Percentiles rank a stretch among this genome's conserved stretches.
Evolutionary conservation across 1,139 yeast genomes (phyloP).

Genomic region (Suhomyces bolitotheri): DNA sequence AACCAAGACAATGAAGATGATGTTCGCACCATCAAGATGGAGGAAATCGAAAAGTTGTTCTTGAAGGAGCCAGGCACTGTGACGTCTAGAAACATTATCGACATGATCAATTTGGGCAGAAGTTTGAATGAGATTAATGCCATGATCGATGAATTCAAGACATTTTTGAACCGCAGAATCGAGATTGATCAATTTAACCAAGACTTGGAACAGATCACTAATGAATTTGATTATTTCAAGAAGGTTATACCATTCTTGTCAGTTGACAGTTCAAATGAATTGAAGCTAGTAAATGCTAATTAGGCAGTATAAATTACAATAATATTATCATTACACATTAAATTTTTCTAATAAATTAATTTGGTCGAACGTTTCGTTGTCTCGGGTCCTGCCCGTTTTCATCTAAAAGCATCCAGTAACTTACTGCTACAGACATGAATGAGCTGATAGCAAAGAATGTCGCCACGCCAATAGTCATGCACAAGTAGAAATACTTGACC

Average conservation of each 20-base stretch:
- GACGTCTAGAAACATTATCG: constrained; percentile 10
- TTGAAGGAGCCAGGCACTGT: constrained; percentile 1
- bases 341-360: not conserved
- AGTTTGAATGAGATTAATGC: constrained; percentile 67
- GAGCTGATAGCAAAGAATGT: constrained; percentile 50
- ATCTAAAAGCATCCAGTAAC: constrained; percentile 20
- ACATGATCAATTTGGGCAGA: constrained; percentile 49
- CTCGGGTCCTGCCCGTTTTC: not conserved
- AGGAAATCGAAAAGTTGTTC: constrained; percentile 9
- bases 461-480: constrained; percentile 51
- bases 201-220: constrained; percentile 16
- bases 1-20: constrained; percentile 19
- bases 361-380: not conserved
- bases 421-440: constrained; percentile 27
- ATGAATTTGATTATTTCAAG: constrained; percentile 39
- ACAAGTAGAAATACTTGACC: constrained; percentile 46
- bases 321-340: constrained; percentile 1
- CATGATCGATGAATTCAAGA: constrained; percentile 59
- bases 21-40: constrained; percentile 1
- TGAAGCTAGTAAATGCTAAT: constrained; percentile 42
- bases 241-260: constrained; percentile 44
- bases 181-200: constrained; percentile 37
- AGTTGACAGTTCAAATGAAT: constrained; percentile 41
- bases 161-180: constrained; percentile 44
- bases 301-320: too few species aligned